Percentiles rank a stretch among this genome's conserved stretches.
Conservation (phyloP, 257 asterid genomes). For the Coffea eugenioides region DNA sequence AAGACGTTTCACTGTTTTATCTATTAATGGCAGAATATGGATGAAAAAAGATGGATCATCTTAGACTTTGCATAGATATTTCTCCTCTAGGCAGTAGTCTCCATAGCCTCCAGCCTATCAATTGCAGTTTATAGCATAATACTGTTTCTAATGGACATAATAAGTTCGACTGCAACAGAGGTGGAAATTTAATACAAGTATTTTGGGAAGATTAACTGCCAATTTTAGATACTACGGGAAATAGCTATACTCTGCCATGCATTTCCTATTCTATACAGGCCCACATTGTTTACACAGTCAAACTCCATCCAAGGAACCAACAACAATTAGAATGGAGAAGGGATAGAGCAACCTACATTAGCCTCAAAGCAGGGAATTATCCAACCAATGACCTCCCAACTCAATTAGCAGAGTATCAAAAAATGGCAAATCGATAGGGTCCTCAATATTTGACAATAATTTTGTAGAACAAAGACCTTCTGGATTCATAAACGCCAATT, state of each 20-base stretch:
- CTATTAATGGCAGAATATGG: not conserved
- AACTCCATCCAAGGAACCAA: not conserved
- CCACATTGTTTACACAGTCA: not conserved
- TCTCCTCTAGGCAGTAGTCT: not conserved
- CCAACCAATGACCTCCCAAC: not conserved
- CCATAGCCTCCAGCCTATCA: not conserved
- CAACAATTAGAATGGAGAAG: not conserved
- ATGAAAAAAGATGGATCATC: not conserved
- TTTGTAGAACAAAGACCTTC: not conserved
- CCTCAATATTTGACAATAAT: not conserved
- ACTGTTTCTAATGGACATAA: not conserved
- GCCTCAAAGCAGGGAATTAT: not conserved
- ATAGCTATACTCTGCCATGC: too few species aligned
- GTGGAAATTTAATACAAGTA: not conserved
- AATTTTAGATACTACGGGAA: not conserved
- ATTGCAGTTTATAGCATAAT: not conserved
- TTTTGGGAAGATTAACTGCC: not conserved
- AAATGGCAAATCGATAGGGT: not conserved
- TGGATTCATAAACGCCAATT: not conserved
- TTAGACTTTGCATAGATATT: not conserved
- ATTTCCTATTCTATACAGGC: not conserved
- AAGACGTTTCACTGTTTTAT: not conserved
- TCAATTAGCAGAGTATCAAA: not conserved
- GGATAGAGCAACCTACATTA: not conserved
- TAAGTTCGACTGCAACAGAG: not conserved